Evolutionary conservation across 371 early-diverging fungal genomes (phyloP).

Genomic region (Mucor mucedo): DNA sequence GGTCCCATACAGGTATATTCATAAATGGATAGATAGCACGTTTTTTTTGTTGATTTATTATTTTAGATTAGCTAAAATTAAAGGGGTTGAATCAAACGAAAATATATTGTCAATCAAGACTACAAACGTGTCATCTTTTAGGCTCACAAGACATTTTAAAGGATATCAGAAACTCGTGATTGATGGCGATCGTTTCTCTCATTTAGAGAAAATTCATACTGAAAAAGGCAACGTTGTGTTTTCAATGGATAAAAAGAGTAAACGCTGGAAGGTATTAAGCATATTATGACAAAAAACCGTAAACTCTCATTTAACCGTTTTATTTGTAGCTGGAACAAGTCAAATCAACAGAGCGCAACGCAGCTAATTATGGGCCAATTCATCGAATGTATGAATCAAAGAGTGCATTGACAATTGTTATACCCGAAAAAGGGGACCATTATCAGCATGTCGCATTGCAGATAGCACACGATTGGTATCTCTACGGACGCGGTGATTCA

Average conservation of each 20-base stretch:
- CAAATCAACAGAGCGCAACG: conserved; percentile 6
- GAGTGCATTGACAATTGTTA: conserved; percentile 53
- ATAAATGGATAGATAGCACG: no score
- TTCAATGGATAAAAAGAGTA: conserved; percentile 13
- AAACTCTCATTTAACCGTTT: not conserved
- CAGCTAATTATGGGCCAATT: conserved; percentile 64
- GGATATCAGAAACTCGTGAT: conserved; percentile 13
- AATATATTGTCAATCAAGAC: conserved; percentile 12
- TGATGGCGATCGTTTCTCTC: conserved; percentile 21
- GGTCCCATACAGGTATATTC: conserved; percentile 61
- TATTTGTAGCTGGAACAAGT: not conserved
- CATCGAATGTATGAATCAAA: conserved; percentile 47
- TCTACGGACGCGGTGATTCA: no score
- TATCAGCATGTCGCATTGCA: conserved; percentile 55
- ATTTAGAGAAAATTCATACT: conserved; percentile 8
- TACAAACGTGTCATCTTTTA: conserved; percentile 22
- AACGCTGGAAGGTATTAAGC: conserved; percentile 15
- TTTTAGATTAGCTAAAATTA: conserved; percentile 17
- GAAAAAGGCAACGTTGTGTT: conserved; percentile 2
- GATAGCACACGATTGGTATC: conserved; percentile 24
- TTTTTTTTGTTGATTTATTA: no score
- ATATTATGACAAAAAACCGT: not conserved
- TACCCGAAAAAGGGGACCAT: conserved; percentile 41
- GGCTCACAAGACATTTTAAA: conserved; percentile 8
- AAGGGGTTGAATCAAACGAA: conserved; percentile 9